Base-by-base conservation (phyloP, 495 filamentous ascomycete genomes). In the Stereocaulon alpinum region DNA sequence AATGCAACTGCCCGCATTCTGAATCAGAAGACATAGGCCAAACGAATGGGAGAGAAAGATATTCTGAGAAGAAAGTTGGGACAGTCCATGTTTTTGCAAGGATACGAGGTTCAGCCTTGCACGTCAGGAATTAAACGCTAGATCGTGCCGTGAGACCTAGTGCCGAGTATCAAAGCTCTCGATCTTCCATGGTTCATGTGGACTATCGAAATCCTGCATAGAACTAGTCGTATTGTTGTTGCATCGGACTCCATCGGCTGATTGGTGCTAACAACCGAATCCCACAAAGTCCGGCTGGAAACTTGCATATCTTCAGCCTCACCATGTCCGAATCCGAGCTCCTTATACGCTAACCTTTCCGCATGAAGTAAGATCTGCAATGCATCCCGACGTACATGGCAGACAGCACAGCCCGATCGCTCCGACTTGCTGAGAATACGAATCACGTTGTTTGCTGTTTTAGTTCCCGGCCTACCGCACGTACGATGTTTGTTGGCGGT, bases 161-260 rank as follows among this genome's bases (percentile, higher is more conserved):
- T 34, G 34, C 32, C 27, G 11, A 5, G 20, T 27, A 5, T 2
- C 17, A 17, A 18, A 43, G 29, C 32, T 55, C 52, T 55, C 22
- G 20, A 9, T 40, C 47, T 42, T 32, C n/a, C 15, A 10, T 30
- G 52, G 15, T 14, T 40, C 29, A 40, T 27, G 20, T 40, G 4
- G 14, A 55, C 52, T 55, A 55, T 55, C 32, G 52, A 55, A 40
- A 42, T 42, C 4, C 34, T 24, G 52, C 52, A 55, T 24, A 24
- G 24, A 24, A 24, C 1, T 24, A 32, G 34, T 55, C 15, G 18
- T 32, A 55, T 54, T 41, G 17, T 18, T 17, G 7, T 20, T 54
- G 51, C 32, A 1, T 20, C 10, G 7, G 30, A 12, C 11, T 27
- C 18, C 17, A 20, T 54, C 22, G 30, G 20, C 15, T 40, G 18